These are phyloP conservation scores for Pyricularia grisea DNA, from an alignment of 2,329 filamentous ascomycete genomes.

Conservation along the genomic window DNA sequence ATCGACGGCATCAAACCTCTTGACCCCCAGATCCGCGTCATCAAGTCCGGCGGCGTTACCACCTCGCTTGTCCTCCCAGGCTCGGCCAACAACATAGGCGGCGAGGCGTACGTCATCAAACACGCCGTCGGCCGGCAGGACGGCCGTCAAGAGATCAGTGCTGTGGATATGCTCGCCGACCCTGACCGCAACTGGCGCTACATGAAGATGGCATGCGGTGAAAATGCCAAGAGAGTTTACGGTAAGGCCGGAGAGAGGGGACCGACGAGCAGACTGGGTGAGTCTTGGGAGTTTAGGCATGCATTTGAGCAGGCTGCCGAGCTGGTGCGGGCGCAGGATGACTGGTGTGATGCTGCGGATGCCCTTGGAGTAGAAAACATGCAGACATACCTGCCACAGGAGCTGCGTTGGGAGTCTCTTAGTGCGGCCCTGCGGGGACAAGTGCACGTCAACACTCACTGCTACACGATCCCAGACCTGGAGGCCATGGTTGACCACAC, in stretches of 20 bases:
- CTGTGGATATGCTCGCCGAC: conserved; percentile 54
- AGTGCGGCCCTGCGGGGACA: conserved; percentile 55
- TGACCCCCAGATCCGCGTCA: conserved; percentile 56
- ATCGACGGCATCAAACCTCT: conserved; percentile 56
- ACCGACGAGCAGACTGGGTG: conserved; percentile 53
- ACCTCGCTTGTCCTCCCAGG: conserved; percentile 59
- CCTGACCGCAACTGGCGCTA: conserved; percentile 58
- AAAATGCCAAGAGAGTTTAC: conserved; percentile 57
- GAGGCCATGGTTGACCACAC: conserved; percentile 62
- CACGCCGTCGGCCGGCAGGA: conserved; percentile 51
- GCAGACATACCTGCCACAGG: conserved; percentile 49
- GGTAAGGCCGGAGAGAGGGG: conserved; percentile 42
- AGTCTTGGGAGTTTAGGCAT: conserved; percentile 60
- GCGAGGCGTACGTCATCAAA: conserved; percentile 62
- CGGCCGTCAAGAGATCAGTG: conserved; percentile 53
- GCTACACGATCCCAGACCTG: conserved; percentile 60
- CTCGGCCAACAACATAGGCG: conserved; percentile 64
- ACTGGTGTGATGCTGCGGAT: conserved; percentile 55
- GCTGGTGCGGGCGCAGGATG: conserved; percentile 51
- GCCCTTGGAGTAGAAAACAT: conserved; percentile 38
- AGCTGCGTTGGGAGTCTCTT: conserved; percentile 54
- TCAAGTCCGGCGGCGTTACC: conserved; percentile 66
- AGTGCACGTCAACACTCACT: conserved; percentile 62
- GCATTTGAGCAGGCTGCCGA: conserved; percentile 54
- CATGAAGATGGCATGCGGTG: conserved; percentile 70